Base-by-base conservation (phyloP, 306 rosid species). In the Echinosophora koreensis region DNA sequence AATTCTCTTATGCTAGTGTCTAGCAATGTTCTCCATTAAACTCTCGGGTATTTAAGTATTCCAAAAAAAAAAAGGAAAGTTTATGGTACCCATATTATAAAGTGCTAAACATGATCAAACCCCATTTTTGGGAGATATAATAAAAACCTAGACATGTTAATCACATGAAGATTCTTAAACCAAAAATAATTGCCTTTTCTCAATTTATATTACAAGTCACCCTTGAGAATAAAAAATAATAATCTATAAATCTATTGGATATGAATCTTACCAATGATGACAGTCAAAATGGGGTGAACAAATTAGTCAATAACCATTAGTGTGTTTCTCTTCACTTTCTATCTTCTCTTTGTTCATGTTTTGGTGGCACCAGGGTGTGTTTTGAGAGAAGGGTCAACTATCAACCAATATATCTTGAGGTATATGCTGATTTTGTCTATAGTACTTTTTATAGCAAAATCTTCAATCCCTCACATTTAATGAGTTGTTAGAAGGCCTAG, bases 361-460 rank as follows among this genome's bases (percentile, higher is more conserved):
- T 18, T 35, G 57, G 39, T 16, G 57, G 60, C 62, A 2, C 18
- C 59, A 0, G 15, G 32, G 15, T 38, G 34, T 72, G 15, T 57
- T 72, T 28, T 28, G 46, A 42, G 68, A 47, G 52, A 52, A 15
- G 67, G 9, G 12, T 47, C 35, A 34, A 62, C 70, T n/a, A 7
- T 47, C 35, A 34, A 62, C 70, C 49, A 46, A 5, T 12, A 37
- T 6, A 65, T 52, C 56, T 28, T 27, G 34, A 8, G 17, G 42
- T 38, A 38, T 51, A 39, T 42, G 51, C 58, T 62, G 14, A 49
- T 61, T 62, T 34, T 47, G 28, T 17, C 44, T 41, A 50, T 16
- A 34, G 11, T 47, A 30, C 49, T 11, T 22, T 22, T 22, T 22
- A 22, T 42, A 46, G 50, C 46, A 66, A 58, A 68, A 75, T 51